These are phyloP conservation scores for Fusarium sublunatum DNA, from an alignment of 2,329 filamentous ascomycete genomes.

Conservation along the genomic window DNA sequence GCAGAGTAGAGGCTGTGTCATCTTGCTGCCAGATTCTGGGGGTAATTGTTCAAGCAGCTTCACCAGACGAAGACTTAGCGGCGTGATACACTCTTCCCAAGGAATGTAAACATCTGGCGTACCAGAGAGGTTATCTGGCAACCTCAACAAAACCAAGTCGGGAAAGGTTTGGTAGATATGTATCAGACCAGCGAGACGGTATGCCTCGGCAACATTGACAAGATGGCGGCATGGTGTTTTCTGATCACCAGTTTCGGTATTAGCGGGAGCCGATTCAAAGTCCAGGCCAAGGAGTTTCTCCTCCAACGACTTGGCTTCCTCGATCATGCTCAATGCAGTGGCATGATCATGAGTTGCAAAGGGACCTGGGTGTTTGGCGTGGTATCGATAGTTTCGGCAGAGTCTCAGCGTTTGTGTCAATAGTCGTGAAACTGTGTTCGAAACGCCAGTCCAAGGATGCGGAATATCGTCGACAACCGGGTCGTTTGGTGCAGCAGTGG, in stretches of 20 bases:
- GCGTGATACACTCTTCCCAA: slow-evolving; percentile 51
- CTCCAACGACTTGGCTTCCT: slow-evolving; percentile 49
- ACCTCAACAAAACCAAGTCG: slow-evolving; percentile 47
- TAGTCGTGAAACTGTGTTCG: slow-evolving; percentile 48
- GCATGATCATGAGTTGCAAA: slow-evolving; percentile 31
- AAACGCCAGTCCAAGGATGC: slow-evolving; percentile 56
- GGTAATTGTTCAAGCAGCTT: slow-evolving; percentile 49
- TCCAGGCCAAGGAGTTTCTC: slow-evolving; percentile 49
- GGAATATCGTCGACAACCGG: slow-evolving; percentile 38
- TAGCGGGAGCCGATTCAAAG: slow-evolving; percentile 24
- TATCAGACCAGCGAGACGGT: slow-evolving; percentile 51
- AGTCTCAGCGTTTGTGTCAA: slow-evolving; percentile 52
- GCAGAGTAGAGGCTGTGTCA: slow-evolving; percentile 51
- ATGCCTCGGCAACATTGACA: slow-evolving; percentile 52
- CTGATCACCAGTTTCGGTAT: slow-evolving; percentile 47
- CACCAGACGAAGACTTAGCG: slow-evolving; percentile 45
- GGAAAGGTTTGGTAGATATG: slow-evolving; percentile 56
- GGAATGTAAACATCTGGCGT: slow-evolving; percentile 27
- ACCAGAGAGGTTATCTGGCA: slow-evolving; percentile 35
- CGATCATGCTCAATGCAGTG: slow-evolving; percentile 42
- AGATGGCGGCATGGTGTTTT: slow-evolving; percentile 48
- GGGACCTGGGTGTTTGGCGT: slow-evolving; percentile 33
- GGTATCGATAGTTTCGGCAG: slow-evolving; percentile 51
- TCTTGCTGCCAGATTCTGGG: slow-evolving; percentile 49
- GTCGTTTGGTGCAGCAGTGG: slow-evolving; percentile 22